Conservation (phyloP, 345 rosid genomes). For the Salix arbutifolia region DNA sequence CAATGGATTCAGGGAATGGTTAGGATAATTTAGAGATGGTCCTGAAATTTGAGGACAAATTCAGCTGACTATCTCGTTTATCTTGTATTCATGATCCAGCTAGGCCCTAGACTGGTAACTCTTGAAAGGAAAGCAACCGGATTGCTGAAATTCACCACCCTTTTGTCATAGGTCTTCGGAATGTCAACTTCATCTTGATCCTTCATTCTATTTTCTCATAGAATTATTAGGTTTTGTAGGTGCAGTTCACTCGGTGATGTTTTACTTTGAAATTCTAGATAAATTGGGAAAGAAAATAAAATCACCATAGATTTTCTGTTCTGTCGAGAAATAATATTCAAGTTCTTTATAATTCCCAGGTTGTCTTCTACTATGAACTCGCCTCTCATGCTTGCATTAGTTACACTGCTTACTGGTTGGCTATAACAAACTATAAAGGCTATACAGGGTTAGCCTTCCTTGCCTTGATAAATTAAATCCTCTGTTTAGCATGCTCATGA, state of each 20-base stretch:
- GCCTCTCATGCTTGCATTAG: neutral
- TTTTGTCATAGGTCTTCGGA: no score
- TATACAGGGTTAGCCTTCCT: no score
- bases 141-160: neutral
- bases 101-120: neutral
- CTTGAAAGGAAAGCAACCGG: neutral
- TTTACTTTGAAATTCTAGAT: neutral
- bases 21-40: no score
- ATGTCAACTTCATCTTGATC: neutral
- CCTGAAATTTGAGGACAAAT: no score
- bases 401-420: neutral
- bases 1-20: no score
- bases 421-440: no score
- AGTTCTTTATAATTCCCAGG: no score
- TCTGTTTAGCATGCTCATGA: neutral
- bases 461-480: neutral
- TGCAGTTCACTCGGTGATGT: neutral
- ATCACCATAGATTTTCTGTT: no score
- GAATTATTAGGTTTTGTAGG: neutral
- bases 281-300: neutral
- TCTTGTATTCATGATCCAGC: no score
- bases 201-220: neutral
- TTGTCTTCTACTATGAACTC: neutral
- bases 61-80: no score
- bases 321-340: no score